Conservation (phyloP, 371 early-diverging fungal species). For the Lichtheimia ramosa region DNA sequence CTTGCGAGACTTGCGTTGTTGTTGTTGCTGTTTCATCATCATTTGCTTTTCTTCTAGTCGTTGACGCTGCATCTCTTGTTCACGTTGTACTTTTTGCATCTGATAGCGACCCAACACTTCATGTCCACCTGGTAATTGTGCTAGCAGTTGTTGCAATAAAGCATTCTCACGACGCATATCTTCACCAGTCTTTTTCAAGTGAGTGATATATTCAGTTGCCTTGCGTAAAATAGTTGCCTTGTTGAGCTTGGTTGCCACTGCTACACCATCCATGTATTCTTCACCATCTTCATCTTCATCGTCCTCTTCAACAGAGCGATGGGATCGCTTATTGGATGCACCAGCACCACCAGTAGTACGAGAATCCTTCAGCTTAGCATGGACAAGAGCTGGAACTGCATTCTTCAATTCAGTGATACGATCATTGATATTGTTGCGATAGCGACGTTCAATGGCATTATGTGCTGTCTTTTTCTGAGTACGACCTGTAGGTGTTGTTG, state of each 20-base stretch:
- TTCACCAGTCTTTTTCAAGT: constrained; percentile 67
- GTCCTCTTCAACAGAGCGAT: constrained; percentile 40
- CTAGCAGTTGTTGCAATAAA: constrained; percentile 47
- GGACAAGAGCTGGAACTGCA: constrained; percentile 82
- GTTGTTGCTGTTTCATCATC: constrained; percentile 29
- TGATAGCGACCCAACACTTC: constrained; percentile 41
- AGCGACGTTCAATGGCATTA: constrained; percentile 91
- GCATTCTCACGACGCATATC: constrained; percentile 55
- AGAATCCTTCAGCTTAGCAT: constrained; percentile 56
- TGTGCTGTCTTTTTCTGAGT: constrained; percentile 85
- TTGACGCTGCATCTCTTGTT: constrained; percentile 32
- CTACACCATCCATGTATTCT: constrained; percentile 67
- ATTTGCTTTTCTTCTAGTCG: constrained; percentile 28
- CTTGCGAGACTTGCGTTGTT: constrained; percentile 28
- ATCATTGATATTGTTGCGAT: constrained; percentile 94
- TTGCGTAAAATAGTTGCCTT: constrained; percentile 89
- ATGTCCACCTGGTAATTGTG: constrained; percentile 56
- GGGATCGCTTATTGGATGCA: constrained; percentile 29
- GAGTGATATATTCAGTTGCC: constrained; percentile 86
- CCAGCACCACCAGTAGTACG: not conserved
- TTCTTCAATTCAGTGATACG: constrained; percentile 83
- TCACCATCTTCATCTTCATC: constrained; percentile 64
- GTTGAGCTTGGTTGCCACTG: constrained; percentile 79
- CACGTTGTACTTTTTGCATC: constrained; percentile 35
- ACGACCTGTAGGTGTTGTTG: constrained; percentile 16